Evolutionary conservation across 1,284 basidiomycete genomes (phyloP), one percentile per base, ranked within the genome.

Genomic region (Apiotrichum montevideense): DNA sequence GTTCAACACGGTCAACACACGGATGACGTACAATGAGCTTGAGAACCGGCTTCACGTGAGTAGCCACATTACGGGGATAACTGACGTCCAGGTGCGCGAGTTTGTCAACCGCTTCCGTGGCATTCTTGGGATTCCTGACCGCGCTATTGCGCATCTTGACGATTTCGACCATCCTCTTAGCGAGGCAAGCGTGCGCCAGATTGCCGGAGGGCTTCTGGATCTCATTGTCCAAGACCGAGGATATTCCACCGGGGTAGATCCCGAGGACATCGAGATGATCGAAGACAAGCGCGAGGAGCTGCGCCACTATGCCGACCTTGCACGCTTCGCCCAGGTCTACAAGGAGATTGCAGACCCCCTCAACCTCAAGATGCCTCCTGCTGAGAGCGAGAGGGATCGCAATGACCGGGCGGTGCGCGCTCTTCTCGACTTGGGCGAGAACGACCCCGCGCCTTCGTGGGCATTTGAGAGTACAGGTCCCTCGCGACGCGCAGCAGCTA

Each of bases 161-260:
- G 71, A 74, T 58, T 73, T 74, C 55, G 72, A 74, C 58, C 61
- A 71, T 35, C 66, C 71, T 3, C 52, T 73, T 4, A 66, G 64
- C 32, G 72, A 74, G 54, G 64, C 70, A 3, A 69, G 61, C 21
- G 70, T 73, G 4, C 57, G 70, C 33, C 34, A 65, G 21, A 59
- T 72, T 13, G 68, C 66, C 7, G 68, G 69, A 13, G 66, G 67
- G 1, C 57, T 74, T 62, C 55, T 74, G 15, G 68, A 69, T 34
- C 43, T 66, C 34, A 65, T 74, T 57, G 55, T 46, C 54, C 55
- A 63, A 10, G 52, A 56, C 34, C 34, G 43, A 1, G 58, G 50
- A 0, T 6, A 6, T 5, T 39, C 15, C 6, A 34, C 35, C 6
- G 56, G 48, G 21, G n/a, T 35, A 6, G 41, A 44, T 34, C 8